Conservation (phyloP, 441 rosid genomes). For the Corymbia citriodora region DNA sequence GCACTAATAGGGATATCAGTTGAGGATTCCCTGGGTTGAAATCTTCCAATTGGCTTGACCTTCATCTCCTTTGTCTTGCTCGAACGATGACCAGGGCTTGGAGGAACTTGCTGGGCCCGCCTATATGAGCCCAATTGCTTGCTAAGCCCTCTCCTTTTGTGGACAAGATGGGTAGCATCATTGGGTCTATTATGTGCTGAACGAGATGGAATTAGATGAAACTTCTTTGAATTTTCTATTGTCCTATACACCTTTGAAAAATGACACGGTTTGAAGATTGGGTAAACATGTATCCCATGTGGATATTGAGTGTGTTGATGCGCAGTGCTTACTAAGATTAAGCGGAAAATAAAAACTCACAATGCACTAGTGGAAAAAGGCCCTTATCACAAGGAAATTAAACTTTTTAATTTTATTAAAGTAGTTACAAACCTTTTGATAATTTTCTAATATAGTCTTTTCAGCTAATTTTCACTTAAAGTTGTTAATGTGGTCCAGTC, state of each 20-base stretch:
- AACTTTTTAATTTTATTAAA: not conserved
- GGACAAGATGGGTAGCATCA: not conserved
- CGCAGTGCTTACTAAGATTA: not conserved
- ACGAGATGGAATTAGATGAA: not conserved
- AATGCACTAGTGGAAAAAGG: not conserved
- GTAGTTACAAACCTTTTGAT: fast-evolving
- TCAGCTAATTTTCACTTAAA: fast-evolving
- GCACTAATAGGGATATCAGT: not conserved
- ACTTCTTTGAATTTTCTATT: not conserved
- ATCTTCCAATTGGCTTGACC: not conserved
- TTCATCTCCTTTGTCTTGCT: not conserved
- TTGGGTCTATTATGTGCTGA: not conserved
- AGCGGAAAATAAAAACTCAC: not conserved
- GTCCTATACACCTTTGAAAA: not conserved
- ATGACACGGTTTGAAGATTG: not conserved
- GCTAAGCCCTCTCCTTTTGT: not conserved
- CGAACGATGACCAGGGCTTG: not conserved
- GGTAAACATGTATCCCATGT: not conserved
- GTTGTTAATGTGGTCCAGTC: fast-evolving
- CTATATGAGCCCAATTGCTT: not conserved
- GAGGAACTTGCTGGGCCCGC: not conserved
- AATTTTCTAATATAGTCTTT: too few relatives aligned
- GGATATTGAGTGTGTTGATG: not conserved
- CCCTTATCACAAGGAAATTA: not conserved
- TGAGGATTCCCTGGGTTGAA: not conserved